Percentiles rank a stretch among this genome's conserved stretches.
These are phyloP conservation scores for Pterocarpus santalinus DNA, from an alignment of 306 rosid species.

Conservation along the genomic window DNA sequence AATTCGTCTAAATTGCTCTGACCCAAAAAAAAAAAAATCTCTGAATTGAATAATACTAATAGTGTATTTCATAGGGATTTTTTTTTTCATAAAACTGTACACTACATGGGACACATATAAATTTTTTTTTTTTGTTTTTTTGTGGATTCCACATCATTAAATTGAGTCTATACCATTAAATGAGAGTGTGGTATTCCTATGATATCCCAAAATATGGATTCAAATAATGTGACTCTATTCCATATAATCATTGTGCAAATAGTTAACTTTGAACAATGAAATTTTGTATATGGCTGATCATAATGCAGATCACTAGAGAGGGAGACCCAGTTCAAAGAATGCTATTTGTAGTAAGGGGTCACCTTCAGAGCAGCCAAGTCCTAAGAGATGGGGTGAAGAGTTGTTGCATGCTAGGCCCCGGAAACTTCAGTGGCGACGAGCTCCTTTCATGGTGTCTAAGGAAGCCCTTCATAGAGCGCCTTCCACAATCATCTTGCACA, in stretches of 20 bases:
- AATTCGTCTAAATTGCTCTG: neutral
- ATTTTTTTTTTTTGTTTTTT: no score
- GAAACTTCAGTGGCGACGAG: conserved; percentile 94
- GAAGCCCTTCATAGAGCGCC: conserved; percentile 78
- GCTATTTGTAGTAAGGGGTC: conserved; percentile 94
- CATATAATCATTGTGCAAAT: neutral
- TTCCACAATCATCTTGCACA: conserved; percentile 83
- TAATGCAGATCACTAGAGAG: conserved; percentile 72
- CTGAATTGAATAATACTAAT: neutral
- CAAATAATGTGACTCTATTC: no score
- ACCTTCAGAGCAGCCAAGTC: conserved; percentile 88
- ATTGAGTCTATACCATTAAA: no score
- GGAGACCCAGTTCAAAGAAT: conserved; percentile 96
- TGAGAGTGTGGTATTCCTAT: no score
- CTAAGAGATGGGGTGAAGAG: conserved; percentile 90
- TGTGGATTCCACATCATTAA: no score
- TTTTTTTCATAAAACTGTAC: no score
- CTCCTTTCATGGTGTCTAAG: conserved; percentile 92
- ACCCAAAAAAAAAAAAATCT: no score
- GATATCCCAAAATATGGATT: no score
- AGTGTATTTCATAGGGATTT: neutral
- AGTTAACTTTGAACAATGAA: neutral
- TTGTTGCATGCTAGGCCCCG: conserved; percentile 93
- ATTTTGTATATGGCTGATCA: neutral
- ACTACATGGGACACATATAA: no score